These are phyloP conservation scores for Boletales sp. DNA, from an alignment of 768 basidiomycete species.

Conservation along the genomic window DNA sequence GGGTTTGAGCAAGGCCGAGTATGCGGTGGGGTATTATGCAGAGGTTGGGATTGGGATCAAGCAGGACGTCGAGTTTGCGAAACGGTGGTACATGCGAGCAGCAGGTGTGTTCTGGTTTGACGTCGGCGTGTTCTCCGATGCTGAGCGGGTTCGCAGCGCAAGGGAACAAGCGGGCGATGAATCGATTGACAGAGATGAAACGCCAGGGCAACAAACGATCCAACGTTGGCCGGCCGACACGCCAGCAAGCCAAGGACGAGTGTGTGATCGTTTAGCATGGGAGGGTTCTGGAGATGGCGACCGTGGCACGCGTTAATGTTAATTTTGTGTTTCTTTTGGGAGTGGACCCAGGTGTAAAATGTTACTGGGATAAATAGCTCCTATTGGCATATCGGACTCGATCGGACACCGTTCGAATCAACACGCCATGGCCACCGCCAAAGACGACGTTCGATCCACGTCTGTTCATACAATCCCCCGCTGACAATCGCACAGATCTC, in stretches of 20 bases:
- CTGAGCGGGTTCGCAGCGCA: conserved; percentile 57
- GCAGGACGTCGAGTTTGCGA: conserved; percentile 92
- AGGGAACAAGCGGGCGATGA: conserved; percentile 60
- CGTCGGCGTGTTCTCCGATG: not conserved
- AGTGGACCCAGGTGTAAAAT: not conserved
- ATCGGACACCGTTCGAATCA: not conserved
- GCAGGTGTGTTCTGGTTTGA: conserved; percentile 62
- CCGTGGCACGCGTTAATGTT: not conserved
- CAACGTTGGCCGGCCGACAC: conserved; percentile 80
- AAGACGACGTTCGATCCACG: conserved; percentile 28
- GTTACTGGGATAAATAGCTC: conserved; percentile 7
- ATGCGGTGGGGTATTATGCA: conserved; percentile 97
- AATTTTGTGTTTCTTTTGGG: not conserved
- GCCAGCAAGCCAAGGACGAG: conserved; percentile 91
- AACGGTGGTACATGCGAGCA: conserved; percentile 98
- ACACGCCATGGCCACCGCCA: conserved; percentile 19
- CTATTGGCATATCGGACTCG: conserved; percentile 15
- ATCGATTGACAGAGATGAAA: conserved; percentile 92
- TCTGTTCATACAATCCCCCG: not conserved
- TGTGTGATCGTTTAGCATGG: conserved; percentile 68
- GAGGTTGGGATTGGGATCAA: conserved; percentile 98
- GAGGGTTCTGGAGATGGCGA: conserved; percentile 7
- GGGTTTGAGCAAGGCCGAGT: conserved; percentile 94
- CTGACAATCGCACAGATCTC: conserved; percentile 38
- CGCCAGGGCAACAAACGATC: conserved; percentile 77